Evolutionary conservation across 331 rosid species (phyloP), one percentile per base, ranked within the genome.

Genomic region (Quercus phellos): DNA sequence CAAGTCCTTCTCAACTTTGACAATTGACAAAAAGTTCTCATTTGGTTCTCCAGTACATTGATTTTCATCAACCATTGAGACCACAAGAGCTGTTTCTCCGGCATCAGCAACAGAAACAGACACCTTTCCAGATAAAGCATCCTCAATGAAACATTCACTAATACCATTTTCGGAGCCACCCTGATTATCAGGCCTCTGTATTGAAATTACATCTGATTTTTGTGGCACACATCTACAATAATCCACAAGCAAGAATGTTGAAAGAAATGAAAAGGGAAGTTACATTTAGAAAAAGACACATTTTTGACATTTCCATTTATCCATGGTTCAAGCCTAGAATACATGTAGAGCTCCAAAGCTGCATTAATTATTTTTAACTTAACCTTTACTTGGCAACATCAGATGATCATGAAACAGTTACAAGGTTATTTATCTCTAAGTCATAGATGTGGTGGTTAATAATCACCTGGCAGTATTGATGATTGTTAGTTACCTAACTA

Each of bases 61-160:
- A 60, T 76, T 83, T 76, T 78, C 81, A 72, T 84, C 98, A 78
- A 87, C 89, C 91, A 91, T 83, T 3, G 98, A 94, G 82, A 94
- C 94, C 80, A 94, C 97, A 80, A 92, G 80, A 82, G 98, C 96
- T 14, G 94, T 92, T 83, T 94, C 98, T 77, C 98, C 99, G 38
- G 89, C 59, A 90, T 94, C 99, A 77, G 94, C 97, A 78, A 91
- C 93, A 73, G 94, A 87, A 59, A 94, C 88, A 46, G 91, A 92
- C 43, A 94, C 89, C 87, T 86, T 90, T 74, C 91, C 76, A 51
- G 92, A 85, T 84, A 88, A 81, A 80, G 83, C 84, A 70, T 81
- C 90, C 78, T 83, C 84, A 55, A 61, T 78, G 42, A 75, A 84
- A 76, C 87, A 74, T 72, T 81, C 81, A 59, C 34, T 54, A 80